phyloP scores from a whole-genome alignment of 2,329 filamentous ascomycete species.

The Eutypa lata region DNA sequence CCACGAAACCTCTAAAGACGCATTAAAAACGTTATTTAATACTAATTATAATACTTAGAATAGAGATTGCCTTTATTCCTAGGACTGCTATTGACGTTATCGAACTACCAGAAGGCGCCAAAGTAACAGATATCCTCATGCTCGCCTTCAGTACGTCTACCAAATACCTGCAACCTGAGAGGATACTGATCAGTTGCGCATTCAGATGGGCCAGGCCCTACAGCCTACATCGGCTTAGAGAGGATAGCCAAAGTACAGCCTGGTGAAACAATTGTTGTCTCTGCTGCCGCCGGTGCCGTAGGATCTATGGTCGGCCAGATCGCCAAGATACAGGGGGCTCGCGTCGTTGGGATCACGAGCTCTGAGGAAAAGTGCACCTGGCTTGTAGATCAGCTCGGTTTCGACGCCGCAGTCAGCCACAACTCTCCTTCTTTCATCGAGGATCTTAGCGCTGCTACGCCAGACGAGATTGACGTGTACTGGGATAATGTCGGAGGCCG shows the following conservation, averaged over 20 bases:
- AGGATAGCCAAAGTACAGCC: not conserved
- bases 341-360: constrained; percentile 63
- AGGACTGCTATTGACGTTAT: constrained; percentile 37
- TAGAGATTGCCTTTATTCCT: constrained; percentile 51
- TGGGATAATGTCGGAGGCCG: constrained; percentile 67
- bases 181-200: no score
- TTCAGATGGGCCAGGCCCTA: no score
- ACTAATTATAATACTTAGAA: no score
- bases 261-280: constrained; percentile 24
- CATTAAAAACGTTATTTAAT: no score
- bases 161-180: not conserved
- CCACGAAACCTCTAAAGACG: no score
- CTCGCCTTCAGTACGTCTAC: constrained; percentile 2
- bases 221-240: no score
- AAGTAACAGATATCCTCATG: constrained; percentile 48
- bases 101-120: constrained; percentile 24
- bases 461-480: constrained; percentile 53
- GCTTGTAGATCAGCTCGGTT: constrained; percentile 50
- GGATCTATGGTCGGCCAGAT: constrained; percentile 73
- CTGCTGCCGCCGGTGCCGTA: constrained; percentile 69
- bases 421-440: constrained; percentile 48
- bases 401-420: constrained; percentile 57
- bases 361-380: constrained; percentile 60
- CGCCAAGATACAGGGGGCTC: constrained; percentile 65
- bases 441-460: constrained; percentile 50